Percentiles rank a stretch among this genome's conserved stretches.
Conservation (phyloP, 768 basidiomycete genomes). For the Auricularia heimuer region DNA sequence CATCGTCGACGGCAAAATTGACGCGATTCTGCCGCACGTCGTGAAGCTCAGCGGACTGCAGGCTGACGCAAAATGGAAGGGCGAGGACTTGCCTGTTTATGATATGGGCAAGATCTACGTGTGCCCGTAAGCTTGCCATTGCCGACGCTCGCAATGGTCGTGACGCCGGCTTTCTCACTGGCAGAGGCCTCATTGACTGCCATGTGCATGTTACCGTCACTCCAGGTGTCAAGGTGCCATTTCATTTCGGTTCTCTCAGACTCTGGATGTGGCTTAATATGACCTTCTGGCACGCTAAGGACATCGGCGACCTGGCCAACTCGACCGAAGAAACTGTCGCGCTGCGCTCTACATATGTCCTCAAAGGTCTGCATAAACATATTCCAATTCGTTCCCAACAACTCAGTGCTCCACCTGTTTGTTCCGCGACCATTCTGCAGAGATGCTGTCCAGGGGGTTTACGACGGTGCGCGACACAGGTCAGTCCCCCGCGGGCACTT, state of each 20-base stretch:
- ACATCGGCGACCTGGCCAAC: constrained; percentile 27
- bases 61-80: constrained; percentile 7
- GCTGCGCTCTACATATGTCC: constrained; percentile 27
- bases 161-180: too few relatives aligned
- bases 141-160: too few relatives aligned
- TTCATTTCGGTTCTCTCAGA: too few relatives aligned
- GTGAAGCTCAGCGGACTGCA: too few relatives aligned
- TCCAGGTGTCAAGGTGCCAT: constrained; percentile 21
- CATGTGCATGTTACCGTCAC: constrained; percentile 36
- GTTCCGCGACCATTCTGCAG: constrained; percentile 7
- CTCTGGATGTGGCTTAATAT: too few relatives aligned
- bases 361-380: constrained; percentile 19
- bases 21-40: background rate
- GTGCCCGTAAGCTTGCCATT: constrained; percentile 24
- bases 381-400: too few relatives aligned
- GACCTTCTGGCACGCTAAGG: constrained; percentile 6
- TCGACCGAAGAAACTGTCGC: constrained; percentile 24
- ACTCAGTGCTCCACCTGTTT: too few relatives aligned
- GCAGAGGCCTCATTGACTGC: constrained; percentile 33
- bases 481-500: too few relatives aligned
- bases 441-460: constrained; percentile 31
- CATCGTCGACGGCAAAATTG: constrained; percentile 1
- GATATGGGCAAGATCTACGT: constrained; percentile 28
- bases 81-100: constrained; percentile 7
- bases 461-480: constrained; percentile 31